Percentiles rank a stretch among this genome's conserved stretches.
Conservation (phyloP, 768 basidiomycete species). For the Podaxis sp. region DNA sequence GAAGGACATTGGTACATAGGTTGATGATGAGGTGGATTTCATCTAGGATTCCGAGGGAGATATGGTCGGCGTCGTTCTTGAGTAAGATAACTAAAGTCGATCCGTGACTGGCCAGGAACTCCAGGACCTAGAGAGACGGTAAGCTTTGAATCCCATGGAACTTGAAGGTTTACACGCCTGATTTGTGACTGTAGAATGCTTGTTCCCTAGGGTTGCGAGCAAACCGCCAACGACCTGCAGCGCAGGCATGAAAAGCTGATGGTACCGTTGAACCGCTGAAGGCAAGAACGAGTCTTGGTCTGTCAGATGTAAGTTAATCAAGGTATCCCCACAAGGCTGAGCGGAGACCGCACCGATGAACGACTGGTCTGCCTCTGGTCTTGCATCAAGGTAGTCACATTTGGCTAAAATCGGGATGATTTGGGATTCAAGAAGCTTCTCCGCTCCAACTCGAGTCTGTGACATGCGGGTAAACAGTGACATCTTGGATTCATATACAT, state of each 20-base stretch:
- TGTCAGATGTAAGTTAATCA: conserved; percentile 25
- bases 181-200: conserved; percentile 64
- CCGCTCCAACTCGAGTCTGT: conserved; percentile 81
- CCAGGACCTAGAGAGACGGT: conserved; percentile 53
- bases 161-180: conserved; percentile 47
- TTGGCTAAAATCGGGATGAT: conserved; percentile 72
- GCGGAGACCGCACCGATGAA: conserved; percentile 60
- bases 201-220: conserved; percentile 72
- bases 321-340: neutral
- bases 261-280: conserved; percentile 84
- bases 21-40: conserved; percentile 80
- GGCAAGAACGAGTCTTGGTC: conserved; percentile 88
- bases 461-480: conserved; percentile 84
- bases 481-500: conserved; percentile 95
- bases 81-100: conserved; percentile 83
- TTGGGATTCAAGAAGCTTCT: conserved; percentile 78
- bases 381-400: conserved; percentile 85
- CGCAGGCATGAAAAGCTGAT: conserved; percentile 86
- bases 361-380: conserved; percentile 80
- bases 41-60: conserved; percentile 66
- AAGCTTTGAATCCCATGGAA: neutral
- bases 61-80: conserved; percentile 65
- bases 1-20: conserved; percentile 66
- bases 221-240: conserved; percentile 80
- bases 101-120: conserved; percentile 80